Evolutionary conservation across 225 moss, liverwort and hornwort species (phyloP), one percentile per base, ranked within the genome.

Genomic region (Bryoerythrophyllum caledonicum): DNA sequence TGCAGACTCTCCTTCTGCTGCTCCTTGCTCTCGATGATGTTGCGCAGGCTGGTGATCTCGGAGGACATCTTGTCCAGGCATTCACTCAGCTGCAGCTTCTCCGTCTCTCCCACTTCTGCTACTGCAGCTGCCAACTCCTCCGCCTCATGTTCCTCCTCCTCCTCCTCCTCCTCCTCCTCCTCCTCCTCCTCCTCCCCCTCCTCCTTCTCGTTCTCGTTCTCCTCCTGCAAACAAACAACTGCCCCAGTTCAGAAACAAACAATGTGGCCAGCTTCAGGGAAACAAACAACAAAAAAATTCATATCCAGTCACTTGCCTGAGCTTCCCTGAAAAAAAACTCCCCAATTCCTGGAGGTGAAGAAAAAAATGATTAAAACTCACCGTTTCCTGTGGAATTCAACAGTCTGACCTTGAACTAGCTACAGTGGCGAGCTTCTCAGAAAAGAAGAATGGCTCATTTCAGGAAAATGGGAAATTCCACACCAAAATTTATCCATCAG

Each of bases 11-110:
- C 93, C 15, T 90, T 89, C 83, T 88, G 91, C 77, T 90, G 92
- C 59, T 88, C 88, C 70, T 91, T 95, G 48, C 86, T 80, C 15
- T 82, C 87, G 71, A 95, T 78, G 54, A 85, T 90, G 77, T 85
- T 85, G 68, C 88, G 87, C 19, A 93, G 83, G 70, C 75, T 88
- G 0, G 84, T 87, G 14, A 95, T 90, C 67, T 95, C 95, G 19
- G 91, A 88, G 46, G 93, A 90, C 95, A 93, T 91, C 19, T 87
- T 85, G 54, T 93, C 93, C 77, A 93, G 67, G 70, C 95, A 90
- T 71, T 93, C 91, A 65, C 88, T 95, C 59, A 95, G 87, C 82
- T 95, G 91, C 58, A 90, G 90, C 83, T 90, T 91, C 68, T 95
- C 90, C 67, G 32, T 32, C 32, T 90, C 86, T 69, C 87, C 92